Percentiles rank a stretch among this genome's conserved stretches.
Conservation (phyloP, 1,284 basidiomycete genomes). For the Farysia itapuensis region DNA sequence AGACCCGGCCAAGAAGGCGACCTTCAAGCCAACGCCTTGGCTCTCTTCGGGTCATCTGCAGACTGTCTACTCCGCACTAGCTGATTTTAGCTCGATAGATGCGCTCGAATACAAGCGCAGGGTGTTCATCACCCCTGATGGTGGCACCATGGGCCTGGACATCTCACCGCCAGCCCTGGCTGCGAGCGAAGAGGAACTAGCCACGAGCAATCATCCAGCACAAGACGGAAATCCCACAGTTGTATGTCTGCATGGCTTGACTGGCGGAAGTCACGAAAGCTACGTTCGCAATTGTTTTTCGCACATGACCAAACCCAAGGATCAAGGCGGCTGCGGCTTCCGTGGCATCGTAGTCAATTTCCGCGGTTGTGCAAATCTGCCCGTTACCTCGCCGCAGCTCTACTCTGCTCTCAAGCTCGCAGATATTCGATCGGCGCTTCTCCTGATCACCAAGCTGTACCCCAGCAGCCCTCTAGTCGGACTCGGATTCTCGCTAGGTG, state of each 20-base stretch:
- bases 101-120: constrained; percentile 47
- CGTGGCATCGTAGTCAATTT: constrained; percentile 63
- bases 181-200: constrained; percentile 14
- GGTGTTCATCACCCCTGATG: constrained; percentile 53
- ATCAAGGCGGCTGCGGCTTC: constrained; percentile 66
- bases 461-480: constrained; percentile 81
- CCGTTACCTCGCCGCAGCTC: constrained; percentile 71
- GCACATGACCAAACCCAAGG: constrained; percentile 44
- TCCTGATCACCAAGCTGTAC: constrained; percentile 74
- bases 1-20: constrained; percentile 16
- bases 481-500: constrained; percentile 90
- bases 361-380: constrained; percentile 88
- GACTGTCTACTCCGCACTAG: constrained; percentile 51
- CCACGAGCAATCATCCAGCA: constrained; percentile 4
- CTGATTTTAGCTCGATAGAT: constrained; percentile 43
- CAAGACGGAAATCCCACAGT: constrained; percentile 43
- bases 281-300: constrained; percentile 54
- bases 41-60: constrained; percentile 54
- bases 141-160: constrained; percentile 53
- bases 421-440: constrained; percentile 78
- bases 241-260: constrained; percentile 55
- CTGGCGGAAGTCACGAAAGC: constrained; percentile 54
- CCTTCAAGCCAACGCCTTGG: constrained; percentile 32
- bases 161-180: constrained; percentile 42
- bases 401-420: constrained; percentile 80